A percentile compares a stretch with the other conserved stretches of the same genome.
Conservation (phyloP, 1,139 yeast species). For the Suhomyces guaymorum region DNA sequence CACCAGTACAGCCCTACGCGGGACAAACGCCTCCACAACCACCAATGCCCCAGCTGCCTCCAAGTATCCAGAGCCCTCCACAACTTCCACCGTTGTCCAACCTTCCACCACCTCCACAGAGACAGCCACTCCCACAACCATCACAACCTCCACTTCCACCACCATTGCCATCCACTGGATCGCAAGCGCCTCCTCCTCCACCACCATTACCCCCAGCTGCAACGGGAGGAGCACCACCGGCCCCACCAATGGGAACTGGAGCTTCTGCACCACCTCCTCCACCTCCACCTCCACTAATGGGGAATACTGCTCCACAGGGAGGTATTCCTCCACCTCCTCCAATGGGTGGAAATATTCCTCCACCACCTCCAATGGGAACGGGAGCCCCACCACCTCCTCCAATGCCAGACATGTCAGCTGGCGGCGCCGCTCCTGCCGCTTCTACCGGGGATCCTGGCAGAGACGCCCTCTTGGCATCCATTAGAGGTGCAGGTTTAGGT, state of each 20-base stretch:
- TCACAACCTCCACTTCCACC: slow-evolving; percentile 4
- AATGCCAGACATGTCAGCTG: slow-evolving; percentile 9
- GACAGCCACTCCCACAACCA: slow-evolving; percentile 21
- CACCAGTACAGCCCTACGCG: too few relatives aligned
- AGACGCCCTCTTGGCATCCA: slow-evolving; percentile 85
- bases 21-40: background rate
- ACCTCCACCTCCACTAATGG: too few relatives aligned
- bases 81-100: slow-evolving; percentile 16
- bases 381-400: slow-evolving; percentile 39
- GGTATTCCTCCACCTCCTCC: too few relatives aligned
- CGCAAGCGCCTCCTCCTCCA: slow-evolving; percentile 30
- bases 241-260: slow-evolving; percentile 15
- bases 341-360: too few relatives aligned
- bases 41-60: slow-evolving; percentile 22
- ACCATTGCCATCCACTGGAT: slow-evolving; percentile 17
- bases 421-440: slow-evolving; percentile 13
- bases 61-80: slow-evolving; percentile 23
- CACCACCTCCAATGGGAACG: too few relatives aligned
- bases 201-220: slow-evolving; percentile 33
- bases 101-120: slow-evolving; percentile 15
- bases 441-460: slow-evolving; percentile 56
- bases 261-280: slow-evolving; percentile 18
- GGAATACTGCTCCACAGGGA: too few relatives aligned
- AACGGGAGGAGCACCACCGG: slow-evolving; percentile 28
- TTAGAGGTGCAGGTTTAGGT: slow-evolving; percentile 74